Base-by-base conservation (phyloP, 306 rosid genomes). In the Quercus engelmannii region DNA sequence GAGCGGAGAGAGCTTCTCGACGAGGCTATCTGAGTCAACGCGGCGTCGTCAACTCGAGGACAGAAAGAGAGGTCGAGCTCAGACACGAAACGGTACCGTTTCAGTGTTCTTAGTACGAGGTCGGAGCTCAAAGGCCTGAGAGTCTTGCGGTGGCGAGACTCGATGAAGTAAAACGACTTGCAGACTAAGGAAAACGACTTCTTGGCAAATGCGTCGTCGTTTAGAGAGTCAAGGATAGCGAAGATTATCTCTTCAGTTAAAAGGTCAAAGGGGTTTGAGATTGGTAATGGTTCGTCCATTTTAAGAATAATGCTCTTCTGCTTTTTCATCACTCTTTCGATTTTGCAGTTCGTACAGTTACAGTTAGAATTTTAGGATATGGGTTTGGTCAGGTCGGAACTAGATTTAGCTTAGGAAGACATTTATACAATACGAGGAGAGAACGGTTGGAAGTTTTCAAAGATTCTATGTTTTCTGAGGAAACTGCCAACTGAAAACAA, bases 181-280 rank as follows among this genome's bases (percentile, higher is more conserved):
- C 87, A 88, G 86, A 79, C 82, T 17, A 82, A 30, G 30, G 99
- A 90, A 81, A 95, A 95, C 0, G 99, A 86, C 54, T 93, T 93
- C n/a, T 35, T 78, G 78, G 85, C 88, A 1, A 65, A 43, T 55
- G 94, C 82, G 46, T 85, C 74, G 17, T 76, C n/a, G 33, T 52
- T 41, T 6, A 93, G 89, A 30, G 81, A 79, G 76, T 93, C 98
- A 2, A 95, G 94, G 83, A 95, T 84, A 7, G 38, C 43, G 81
- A 93, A 90, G 1, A 90, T 49, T 76, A 95, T 86, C 78, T 95
- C 99, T 17, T 95, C 97, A 0, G 96, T 84, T 17, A 95, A 85
- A 62, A 80, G 43, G 68, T 90, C 89, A 73, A 93, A 91, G 8
- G 85, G 84, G 83, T 86, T 83, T 6, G 17, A 46, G 20, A 6